phyloP scores from a whole-genome alignment of 1,284 basidiomycete species.

The Fomitopsis schrenkii region DNA sequence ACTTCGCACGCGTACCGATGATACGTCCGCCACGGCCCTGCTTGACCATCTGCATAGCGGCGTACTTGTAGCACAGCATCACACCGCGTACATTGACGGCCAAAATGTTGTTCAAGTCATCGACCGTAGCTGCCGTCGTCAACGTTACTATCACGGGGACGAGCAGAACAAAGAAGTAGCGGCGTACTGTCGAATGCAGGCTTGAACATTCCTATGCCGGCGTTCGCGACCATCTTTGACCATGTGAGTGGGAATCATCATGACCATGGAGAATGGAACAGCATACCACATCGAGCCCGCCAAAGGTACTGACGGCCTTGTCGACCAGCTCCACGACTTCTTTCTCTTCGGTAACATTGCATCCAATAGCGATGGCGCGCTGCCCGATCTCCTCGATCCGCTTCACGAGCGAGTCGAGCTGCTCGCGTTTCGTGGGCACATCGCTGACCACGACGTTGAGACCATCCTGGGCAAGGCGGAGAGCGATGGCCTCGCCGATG shows the following conservation, averaged over 20 bases:
- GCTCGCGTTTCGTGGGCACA: slow-evolving; percentile 22
- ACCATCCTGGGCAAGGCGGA: slow-evolving; percentile 39
- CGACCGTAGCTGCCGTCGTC: slow-evolving; percentile 4
- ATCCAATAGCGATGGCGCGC: slow-evolving; percentile 23
- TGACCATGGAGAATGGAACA: neutral
- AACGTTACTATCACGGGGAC: neutral
- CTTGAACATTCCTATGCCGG: slow-evolving; percentile 16
- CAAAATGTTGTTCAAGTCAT: slow-evolving; percentile 20
- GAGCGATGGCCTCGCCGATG: slow-evolving; percentile 38
- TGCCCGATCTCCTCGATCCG: slow-evolving; percentile 29
- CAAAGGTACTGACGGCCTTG: slow-evolving; percentile 20
- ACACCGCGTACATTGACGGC: slow-evolving; percentile 26
- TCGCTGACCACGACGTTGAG: slow-evolving; percentile 37
- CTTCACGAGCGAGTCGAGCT: slow-evolving; percentile 26
- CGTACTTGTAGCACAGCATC: slow-evolving; percentile 29
- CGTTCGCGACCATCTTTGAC: slow-evolving; percentile 27
- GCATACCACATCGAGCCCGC: slow-evolving; percentile 23
- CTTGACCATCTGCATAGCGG: slow-evolving; percentile 24
- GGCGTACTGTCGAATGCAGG: slow-evolving; percentile 15
- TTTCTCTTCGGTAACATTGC: slow-evolving; percentile 33
- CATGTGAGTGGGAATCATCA: neutral
- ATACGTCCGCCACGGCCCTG: slow-evolving; percentile 30
- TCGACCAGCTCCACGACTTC: slow-evolving; percentile 34
- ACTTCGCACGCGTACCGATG: slow-evolving; percentile 15
- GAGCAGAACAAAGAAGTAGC: neutral